Evolutionary conservation across 768 basidiomycete genomes (phyloP), one percentile per base, ranked within the genome.

Genomic region (Tylopilus intermedius): DNA sequence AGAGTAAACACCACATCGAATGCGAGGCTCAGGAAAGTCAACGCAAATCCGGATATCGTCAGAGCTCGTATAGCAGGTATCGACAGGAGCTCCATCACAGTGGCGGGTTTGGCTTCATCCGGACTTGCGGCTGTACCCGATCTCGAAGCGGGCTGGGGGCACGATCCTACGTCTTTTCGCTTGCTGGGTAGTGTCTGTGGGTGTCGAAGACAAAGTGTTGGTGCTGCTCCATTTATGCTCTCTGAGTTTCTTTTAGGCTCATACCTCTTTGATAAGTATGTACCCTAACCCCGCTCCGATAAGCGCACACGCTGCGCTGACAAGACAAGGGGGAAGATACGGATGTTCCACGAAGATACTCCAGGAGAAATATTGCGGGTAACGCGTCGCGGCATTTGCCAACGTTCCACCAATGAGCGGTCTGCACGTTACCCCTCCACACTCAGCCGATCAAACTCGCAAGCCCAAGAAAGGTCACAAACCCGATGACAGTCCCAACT

Each of bases 1-100:
- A 86, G 73, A 4, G 81, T 78, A 56, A 86, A 84, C 2, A 83
- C 76, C 4, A 80, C 79, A 49, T 84, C 81, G 58, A 83, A 86
- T 1, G 76, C 76, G 0, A 79, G 79, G 13, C 73, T 72, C 54
- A 78, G 70, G 66, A 81, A 82, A 47, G 71, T 73, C 15, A 84
- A 65, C 1, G 73, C 74, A 46, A 72, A 75, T 7, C 76, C 78
- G 18, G 81, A 83, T 10, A 75, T 58, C 32, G 78, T 77, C 32
- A 84, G 59, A 3, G 77, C 75, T 2, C 75, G 75, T 53, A 84
- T 75, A 42, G 77, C 68, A 1, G 82, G 80, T 38, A 77, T 75
- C 8, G 74, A 68, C 5, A 82, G 59, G 14, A 83, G 67, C 11
- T 65, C 61, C 53, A 58, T 62, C 47, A 74, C 58, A 51, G 62